Evolutionary conservation across 1,284 basidiomycete genomes (phyloP).

Genomic region (Sporisorium sorghi): DNA sequence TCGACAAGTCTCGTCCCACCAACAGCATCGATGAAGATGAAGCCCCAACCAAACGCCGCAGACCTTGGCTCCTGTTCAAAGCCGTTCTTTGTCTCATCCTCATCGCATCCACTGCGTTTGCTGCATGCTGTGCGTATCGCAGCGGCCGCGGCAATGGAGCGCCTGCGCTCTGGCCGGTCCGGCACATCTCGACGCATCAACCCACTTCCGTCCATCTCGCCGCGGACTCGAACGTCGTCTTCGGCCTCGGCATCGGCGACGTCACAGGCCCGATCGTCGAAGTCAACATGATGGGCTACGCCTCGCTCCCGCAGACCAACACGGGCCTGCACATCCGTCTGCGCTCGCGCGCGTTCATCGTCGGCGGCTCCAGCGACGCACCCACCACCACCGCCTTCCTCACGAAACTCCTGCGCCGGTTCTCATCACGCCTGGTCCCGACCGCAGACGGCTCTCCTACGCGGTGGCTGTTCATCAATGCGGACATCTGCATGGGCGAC

Average conservation of each 20-base stretch:
- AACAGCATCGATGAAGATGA: neutral
- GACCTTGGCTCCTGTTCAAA: constrained; percentile 21
- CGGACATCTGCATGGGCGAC: constrained; percentile 77
- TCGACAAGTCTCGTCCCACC: constrained; percentile 8
- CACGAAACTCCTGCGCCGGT: constrained; percentile 9
- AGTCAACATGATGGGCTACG: constrained; percentile 78
- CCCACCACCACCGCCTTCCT: neutral
- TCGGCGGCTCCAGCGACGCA: constrained; percentile 73
- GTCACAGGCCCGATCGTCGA: constrained; percentile 75
- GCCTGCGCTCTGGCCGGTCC: constrained; percentile 8
- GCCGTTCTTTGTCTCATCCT: constrained; percentile 25
- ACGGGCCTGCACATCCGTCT: constrained; percentile 84
- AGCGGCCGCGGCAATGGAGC: neutral
- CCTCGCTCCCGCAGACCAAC: constrained; percentile 77
- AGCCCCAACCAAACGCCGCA: neutral
- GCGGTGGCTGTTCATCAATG: constrained; percentile 80
- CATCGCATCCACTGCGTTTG: constrained; percentile 17
- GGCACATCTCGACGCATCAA: constrained; percentile 1
- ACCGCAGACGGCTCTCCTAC: constrained; percentile 42
- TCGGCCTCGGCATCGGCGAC: constrained; percentile 76
- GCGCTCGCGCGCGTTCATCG: constrained; percentile 80
- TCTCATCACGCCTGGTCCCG: constrained; percentile 35
- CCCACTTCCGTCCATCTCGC: neutral
- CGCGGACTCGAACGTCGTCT: constrained; percentile 22
- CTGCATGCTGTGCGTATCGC: constrained; percentile 27